Evolutionary conservation across 2,329 filamentous ascomycete genomes (phyloP).

Genomic region (Fusarium redolens): DNA sequence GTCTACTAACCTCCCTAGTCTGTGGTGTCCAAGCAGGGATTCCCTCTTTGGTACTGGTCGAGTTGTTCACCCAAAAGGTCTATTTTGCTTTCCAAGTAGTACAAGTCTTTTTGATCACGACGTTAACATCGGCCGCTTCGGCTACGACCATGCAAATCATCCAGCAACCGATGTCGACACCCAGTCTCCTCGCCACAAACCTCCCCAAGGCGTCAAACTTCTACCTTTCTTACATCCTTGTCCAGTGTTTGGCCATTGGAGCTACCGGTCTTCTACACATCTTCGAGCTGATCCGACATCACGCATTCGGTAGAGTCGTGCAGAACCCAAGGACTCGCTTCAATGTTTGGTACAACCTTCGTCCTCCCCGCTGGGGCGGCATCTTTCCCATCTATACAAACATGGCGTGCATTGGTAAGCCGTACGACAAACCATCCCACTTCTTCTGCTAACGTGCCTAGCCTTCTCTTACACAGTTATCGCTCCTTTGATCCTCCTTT

Average conservation of each 20-base stretch:
- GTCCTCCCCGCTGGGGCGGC: constrained; percentile 84
- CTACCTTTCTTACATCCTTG: constrained; percentile 92
- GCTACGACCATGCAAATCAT: constrained; percentile 73
- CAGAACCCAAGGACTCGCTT: constrained; percentile 86
- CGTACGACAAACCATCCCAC: too few relatives aligned
- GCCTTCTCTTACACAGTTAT: constrained; percentile 89
- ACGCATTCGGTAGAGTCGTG: constrained; percentile 75
- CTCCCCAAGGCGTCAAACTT: constrained; percentile 91
- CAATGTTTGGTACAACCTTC: constrained; percentile 78
- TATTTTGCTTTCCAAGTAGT: constrained; percentile 93
- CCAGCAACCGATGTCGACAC: constrained; percentile 69
- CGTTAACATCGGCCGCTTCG: constrained; percentile 82
- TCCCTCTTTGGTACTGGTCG: constrained; percentile 81
- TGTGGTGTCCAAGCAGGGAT: constrained; percentile 84
- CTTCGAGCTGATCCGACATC: constrained; percentile 67
- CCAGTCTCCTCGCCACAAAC: constrained; percentile 75
- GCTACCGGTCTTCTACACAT: constrained; percentile 78
- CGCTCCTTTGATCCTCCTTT: constrained; percentile 84
- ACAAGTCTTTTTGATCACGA: constrained; percentile 91
- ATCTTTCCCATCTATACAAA: constrained; percentile 85
- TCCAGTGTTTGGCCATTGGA: constrained; percentile 87
- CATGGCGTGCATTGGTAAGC: constrained; percentile 80
- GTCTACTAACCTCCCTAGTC: constrained; percentile 55
- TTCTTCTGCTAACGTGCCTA: constrained; percentile 46
- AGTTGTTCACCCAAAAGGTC: constrained; percentile 89